phyloP scores from a whole-genome alignment of 2,329 filamentous ascomycete genomes.

The Neoascochyta sp. region DNA sequence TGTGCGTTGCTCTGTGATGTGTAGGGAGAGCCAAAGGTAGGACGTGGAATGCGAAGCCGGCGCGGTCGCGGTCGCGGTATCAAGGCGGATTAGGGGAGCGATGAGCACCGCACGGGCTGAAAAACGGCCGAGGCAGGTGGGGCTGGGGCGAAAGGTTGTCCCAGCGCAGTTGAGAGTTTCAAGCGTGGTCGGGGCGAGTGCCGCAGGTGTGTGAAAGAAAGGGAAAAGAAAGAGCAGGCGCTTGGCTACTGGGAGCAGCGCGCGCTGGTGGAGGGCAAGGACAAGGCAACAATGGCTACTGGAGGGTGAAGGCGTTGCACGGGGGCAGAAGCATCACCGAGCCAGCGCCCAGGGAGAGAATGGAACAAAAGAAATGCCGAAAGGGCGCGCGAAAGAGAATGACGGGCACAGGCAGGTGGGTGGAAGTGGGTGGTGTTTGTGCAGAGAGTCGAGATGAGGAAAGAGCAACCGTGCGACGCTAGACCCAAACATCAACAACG shows the following conservation, averaged over 20 bases:
- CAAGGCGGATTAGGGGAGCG: no score
- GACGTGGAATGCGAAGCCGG: constrained; percentile 4
- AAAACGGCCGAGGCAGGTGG: no score
- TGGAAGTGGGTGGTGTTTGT: constrained; percentile 5
- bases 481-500: constrained; percentile 17
- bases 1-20: constrained; percentile 2
- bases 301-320: constrained; percentile 3
- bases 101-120: no score
- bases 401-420: constrained; percentile 5
- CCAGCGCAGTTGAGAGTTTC: no score
- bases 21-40: constrained; percentile 2
- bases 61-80: no score
- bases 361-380: constrained; percentile 10
- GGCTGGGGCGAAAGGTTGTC: no score
- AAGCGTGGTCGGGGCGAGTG: no score
- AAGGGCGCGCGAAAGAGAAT: constrained; percentile 9
- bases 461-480: constrained; percentile 10
- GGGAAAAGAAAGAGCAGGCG: no score
- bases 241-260: no score
- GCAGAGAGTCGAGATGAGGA: constrained; percentile 12
- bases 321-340: constrained; percentile 5
- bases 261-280: no score
- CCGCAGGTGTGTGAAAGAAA: no score
- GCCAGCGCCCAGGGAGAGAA: constrained; percentile 3
- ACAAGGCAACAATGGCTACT: no score